Conservation (phyloP, 768 basidiomycete species). For the Trametopsis cervina region DNA sequence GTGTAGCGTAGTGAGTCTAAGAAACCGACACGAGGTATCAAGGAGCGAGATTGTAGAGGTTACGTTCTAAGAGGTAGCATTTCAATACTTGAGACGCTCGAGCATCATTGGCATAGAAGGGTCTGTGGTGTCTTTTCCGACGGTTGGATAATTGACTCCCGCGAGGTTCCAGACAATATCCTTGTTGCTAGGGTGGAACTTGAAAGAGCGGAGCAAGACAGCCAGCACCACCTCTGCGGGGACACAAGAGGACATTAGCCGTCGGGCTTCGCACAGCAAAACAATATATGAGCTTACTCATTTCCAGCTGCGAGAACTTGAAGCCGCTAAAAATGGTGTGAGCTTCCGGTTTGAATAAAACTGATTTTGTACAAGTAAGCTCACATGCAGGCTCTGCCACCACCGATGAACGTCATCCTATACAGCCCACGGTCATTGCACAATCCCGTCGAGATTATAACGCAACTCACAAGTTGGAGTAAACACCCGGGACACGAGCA, state of each 20-base stretch:
- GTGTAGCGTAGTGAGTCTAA: no score
- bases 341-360: no score
- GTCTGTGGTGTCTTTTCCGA: conserved; percentile 2
- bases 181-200: conserved; percentile 6
- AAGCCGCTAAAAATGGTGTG: conserved; percentile 17
- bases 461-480: conserved; percentile 15
- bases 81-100: no score
- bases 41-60: no score
- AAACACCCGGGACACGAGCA: conserved; percentile 18
- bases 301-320: conserved; percentile 20
- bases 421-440: neutral
- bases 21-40: no score
- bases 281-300: conserved; percentile 12
- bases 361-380: no score
- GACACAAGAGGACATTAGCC: neutral
- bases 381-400: conserved; percentile 3
- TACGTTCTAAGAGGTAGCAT: no score
- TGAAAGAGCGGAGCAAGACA: conserved; percentile 11
- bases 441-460: neutral
- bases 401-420: conserved; percentile 6
- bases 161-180: conserved; percentile 13
- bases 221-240: conserved; percentile 12
- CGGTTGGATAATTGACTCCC: conserved; percentile 13
- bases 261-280: neutral
- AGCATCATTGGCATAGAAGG: no score